Evolutionary conservation across 2,329 filamentous ascomycete species (phyloP), one percentile per base, ranked within the genome.

Genomic region (Fusarium equiseti): DNA sequence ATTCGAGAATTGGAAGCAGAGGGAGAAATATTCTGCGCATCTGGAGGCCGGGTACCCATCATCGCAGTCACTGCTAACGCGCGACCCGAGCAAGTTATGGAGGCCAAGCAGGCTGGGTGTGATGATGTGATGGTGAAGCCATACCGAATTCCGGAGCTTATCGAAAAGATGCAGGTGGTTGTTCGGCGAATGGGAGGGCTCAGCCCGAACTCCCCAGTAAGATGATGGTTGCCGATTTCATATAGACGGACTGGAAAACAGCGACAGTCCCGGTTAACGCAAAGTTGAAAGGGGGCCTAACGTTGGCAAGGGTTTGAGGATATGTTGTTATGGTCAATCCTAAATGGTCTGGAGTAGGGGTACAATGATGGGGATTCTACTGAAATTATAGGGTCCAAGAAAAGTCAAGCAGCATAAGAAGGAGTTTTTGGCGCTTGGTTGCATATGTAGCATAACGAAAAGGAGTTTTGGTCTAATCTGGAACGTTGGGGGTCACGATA

Each of bases 101-200:
- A 84, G 68, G 86, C 86, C 3, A 83, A 82, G 59, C 80, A 81
- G 40, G 85, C 84, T 4, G 86, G 85, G 11, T 87, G 86, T 70
- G 88, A 92, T 72, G 89, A 89, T 75, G 88, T 92, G 22, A 85
- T 94, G 20, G 87, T 90, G n/a, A 93, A 93, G 79, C 91, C 91
- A 11, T 93, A 92, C 75, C 83, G 87, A 35, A 90, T 90, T 73
- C 83, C 85, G 8, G 88, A 90, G 68, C 76, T 91, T 43, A 81
- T 90, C 35, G 84, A 86, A 61, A 89, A 87, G 81, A 89, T 91
- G 79, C 82, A 84, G 70, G 75, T 81, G 13, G 81, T 89, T n/a
- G 81, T 84, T 35, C 72, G 76, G 45, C 74, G 76, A 9, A 75
- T 80, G 68, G 74, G 75, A 46, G 75, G 73, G 27, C 71, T 77